These are phyloP conservation scores for Marsdenia floribunda DNA, from an alignment of 257 asterid species.

Conservation along the genomic window DNA sequence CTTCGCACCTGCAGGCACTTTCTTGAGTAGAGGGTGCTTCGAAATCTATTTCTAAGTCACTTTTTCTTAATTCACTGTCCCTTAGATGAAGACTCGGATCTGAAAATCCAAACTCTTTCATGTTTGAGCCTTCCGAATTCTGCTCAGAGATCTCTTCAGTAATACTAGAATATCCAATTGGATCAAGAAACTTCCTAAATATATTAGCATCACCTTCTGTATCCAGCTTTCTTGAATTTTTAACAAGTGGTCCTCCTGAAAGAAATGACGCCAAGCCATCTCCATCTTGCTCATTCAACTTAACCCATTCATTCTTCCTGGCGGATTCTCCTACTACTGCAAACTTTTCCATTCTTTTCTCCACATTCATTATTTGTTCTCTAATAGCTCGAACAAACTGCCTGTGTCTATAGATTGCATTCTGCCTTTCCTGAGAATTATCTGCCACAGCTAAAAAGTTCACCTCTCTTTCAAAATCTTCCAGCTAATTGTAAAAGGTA, in stretches of 20 bases:
- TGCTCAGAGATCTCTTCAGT: conserved; percentile 19
- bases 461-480: conserved; percentile 43
- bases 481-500: conserved; percentile 27
- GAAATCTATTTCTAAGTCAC: background rate
- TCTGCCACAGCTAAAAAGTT: conserved; percentile 22
- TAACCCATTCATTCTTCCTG: conserved; percentile 17
- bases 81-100: conserved; percentile 17
- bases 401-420: conserved; percentile 24
- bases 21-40: background rate
- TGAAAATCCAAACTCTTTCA: conserved; percentile 2
- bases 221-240: conserved; percentile 16
- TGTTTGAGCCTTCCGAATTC: conserved; percentile 16
- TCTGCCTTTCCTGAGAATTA: conserved; percentile 28
- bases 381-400: conserved; percentile 35
- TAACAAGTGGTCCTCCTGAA: conserved; percentile 27
- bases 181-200: conserved; percentile 31
- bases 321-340: conserved; percentile 14
- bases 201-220: conserved; percentile 16
- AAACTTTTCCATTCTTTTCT: conserved; percentile 24
- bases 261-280: conserved; percentile 39
- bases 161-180: conserved; percentile 33
- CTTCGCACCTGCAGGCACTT: conserved; percentile 10
- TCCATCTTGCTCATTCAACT: conserved; percentile 33
- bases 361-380: conserved; percentile 30
- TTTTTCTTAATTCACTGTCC: conserved; percentile 10